Conservation (phyloP, 2,329 filamentous ascomycete species). For the Arthrobotrys musiformis region DNA sequence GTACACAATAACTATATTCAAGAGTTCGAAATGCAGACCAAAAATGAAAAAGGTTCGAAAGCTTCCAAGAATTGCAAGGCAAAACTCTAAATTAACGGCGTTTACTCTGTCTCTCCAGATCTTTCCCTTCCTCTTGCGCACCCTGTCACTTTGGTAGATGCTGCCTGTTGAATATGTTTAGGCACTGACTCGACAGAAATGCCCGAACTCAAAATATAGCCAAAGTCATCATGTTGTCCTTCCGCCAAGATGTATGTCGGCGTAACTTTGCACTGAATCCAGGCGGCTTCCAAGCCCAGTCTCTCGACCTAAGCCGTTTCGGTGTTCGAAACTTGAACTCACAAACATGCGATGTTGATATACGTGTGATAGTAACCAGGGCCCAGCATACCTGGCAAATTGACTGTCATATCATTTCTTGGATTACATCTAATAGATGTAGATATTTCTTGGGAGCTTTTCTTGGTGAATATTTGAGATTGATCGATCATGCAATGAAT, state of each 20-base stretch:
- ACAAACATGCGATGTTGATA: neutral
- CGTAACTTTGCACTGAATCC: slow-evolving; percentile 31
- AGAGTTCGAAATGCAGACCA: too few species aligned
- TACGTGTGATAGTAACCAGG: neutral
- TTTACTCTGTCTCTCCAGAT: neutral
- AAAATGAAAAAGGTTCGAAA: slow-evolving; percentile 5
- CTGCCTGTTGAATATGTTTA: neutral
- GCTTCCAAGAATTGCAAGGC: neutral
- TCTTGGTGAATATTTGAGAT: neutral
- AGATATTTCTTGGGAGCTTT: slow-evolving; percentile 40
- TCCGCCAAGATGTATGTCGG: slow-evolving; percentile 19
- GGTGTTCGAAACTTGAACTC: neutral
- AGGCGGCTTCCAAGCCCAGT: slow-evolving; percentile 8
- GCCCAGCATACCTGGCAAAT: neutral
- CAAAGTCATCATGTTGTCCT: neutral
- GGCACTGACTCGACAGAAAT: neutral
- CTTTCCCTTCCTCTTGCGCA: too few species aligned
- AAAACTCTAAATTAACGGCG: neutral
- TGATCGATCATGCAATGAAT: too few species aligned
- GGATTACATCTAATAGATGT: slow-evolving; percentile 22
- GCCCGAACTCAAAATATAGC: neutral
- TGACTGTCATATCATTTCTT: slow-evolving; percentile 35
- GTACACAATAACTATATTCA: too few species aligned
- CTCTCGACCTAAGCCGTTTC: slow-evolving; percentile 16
- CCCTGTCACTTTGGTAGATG: neutral